A percentile compares a stretch with the other conserved stretches of the same genome.
Conservation (phyloP, 2,329 filamentous ascomycete species). For the Aspergillus calidoustus region DNA sequence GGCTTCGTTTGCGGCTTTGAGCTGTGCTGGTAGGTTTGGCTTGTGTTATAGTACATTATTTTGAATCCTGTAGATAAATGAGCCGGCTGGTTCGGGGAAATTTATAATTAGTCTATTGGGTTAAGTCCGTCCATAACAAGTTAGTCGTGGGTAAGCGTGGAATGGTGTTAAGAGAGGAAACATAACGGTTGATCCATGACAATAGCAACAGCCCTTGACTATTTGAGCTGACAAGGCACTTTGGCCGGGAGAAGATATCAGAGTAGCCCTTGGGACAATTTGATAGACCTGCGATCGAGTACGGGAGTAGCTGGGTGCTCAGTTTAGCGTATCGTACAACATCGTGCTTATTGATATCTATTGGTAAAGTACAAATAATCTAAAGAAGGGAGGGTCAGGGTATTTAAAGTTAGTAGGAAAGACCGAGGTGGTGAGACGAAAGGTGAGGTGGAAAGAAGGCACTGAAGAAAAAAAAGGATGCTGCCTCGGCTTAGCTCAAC, state of each 20-base stretch:
- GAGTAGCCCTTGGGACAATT: background rate
- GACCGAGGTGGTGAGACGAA: background rate
- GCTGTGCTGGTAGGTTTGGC: too few relatives aligned
- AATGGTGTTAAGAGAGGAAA: too few relatives aligned
- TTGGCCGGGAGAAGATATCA: background rate
- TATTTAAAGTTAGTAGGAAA: background rate
- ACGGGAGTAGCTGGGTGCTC: background rate
- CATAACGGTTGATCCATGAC: too few relatives aligned
- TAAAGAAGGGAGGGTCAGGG: background rate
- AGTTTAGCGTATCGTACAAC: background rate
- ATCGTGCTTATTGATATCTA: background rate
- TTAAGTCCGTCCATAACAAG: too few relatives aligned
- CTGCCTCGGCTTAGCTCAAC: slow-evolving; percentile 6
- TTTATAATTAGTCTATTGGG: too few relatives aligned
- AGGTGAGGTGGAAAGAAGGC: background rate
- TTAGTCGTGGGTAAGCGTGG: too few relatives aligned
- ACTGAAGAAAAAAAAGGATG: background rate
- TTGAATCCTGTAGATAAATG: too few relatives aligned
- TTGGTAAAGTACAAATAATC: background rate
- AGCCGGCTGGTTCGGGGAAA: too few relatives aligned
- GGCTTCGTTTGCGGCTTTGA: too few relatives aligned
- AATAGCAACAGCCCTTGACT: too few relatives aligned
- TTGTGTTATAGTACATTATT: too few relatives aligned
- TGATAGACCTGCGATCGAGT: background rate
- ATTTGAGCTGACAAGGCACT: background rate